These are phyloP conservation scores for Colletotrichum gloeosporioides DNA, from an alignment of 2,329 filamentous ascomycete species.

Conservation along the genomic window DNA sequence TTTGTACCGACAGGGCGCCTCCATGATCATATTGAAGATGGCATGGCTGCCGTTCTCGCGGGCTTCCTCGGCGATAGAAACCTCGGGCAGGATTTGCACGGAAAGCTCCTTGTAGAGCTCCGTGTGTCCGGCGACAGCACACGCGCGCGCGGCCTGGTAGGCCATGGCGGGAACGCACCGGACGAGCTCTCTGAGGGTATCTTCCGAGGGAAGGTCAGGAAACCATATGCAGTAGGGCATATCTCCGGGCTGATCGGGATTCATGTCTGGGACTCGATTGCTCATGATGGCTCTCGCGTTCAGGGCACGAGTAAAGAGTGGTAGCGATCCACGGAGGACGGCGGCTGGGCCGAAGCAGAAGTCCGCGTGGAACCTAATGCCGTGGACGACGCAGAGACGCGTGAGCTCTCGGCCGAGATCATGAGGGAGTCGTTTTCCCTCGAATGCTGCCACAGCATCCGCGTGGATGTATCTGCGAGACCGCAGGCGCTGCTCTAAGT, in stretches of 20 bases:
- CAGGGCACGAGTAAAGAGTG: background rate
- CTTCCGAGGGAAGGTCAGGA: conserved; percentile 38
- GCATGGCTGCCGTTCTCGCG: conserved; percentile 22
- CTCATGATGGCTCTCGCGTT: conserved; percentile 43
- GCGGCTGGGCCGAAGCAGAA: background rate
- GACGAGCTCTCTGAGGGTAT: conserved; percentile 38
- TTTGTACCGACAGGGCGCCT: conserved; percentile 26
- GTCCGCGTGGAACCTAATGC: background rate
- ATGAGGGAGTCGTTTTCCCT: background rate
- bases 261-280: conserved; percentile 32
- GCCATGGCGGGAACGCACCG: conserved; percentile 33
- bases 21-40: conserved; percentile 39
- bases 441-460: background rate
- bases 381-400: background rate
- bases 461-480: background rate
- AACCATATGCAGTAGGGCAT: conserved; percentile 48
- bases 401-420: background rate
- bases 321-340: background rate
- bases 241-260: conserved; percentile 14
- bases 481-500: background rate
- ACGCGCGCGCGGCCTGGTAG: conserved; percentile 45
- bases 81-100: conserved; percentile 36
- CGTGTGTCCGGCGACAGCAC: conserved; percentile 41
- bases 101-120: conserved; percentile 40
- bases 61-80: conserved; percentile 44